These are phyloP conservation scores for Torulaspora quercuum DNA, from an alignment of 805 yeast genomes.

Conservation along the genomic window DNA sequence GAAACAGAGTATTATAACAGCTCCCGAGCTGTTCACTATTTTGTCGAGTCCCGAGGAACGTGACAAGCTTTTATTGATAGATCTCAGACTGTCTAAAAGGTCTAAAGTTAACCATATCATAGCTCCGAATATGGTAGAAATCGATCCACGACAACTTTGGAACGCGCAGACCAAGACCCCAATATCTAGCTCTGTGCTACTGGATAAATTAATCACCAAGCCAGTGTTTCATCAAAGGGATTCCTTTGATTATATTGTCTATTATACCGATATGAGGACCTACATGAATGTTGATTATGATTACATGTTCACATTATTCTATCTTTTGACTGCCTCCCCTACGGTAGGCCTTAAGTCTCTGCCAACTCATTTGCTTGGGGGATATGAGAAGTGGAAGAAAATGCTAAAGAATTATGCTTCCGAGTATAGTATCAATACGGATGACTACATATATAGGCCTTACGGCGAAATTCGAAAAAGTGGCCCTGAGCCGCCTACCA, in stretches of 20 bases:
- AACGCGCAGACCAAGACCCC: slow-evolving; percentile 28
- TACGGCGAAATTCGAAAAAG: slow-evolving; percentile 7
- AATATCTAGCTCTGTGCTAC: slow-evolving; percentile 33
- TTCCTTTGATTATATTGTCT: slow-evolving; percentile 38
- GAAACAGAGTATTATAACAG: slow-evolving; percentile 51
- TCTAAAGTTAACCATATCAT: slow-evolving; percentile 39
- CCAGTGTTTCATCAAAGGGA: slow-evolving; percentile 32
- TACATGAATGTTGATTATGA: slow-evolving; percentile 34
- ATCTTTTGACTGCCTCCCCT: slow-evolving; percentile 28
- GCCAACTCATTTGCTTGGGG: slow-evolving; percentile 42
- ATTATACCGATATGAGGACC: slow-evolving; percentile 40
- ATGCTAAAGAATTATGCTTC: slow-evolving; percentile 32
- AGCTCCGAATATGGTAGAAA: slow-evolving; percentile 38
- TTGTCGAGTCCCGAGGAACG: slow-evolving; percentile 48
- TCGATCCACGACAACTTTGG: slow-evolving; percentile 41
- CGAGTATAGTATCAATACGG: slow-evolving; percentile 25
- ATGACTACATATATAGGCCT: slow-evolving; percentile 22
- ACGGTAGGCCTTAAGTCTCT: slow-evolving; percentile 17
- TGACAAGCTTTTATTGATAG: slow-evolving; percentile 36
- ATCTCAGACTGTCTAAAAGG: slow-evolving; percentile 38
- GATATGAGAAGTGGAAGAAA: slow-evolving; percentile 44
- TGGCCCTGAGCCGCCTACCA: slow-evolving; percentile 1
- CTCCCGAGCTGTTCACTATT: slow-evolving; percentile 43
- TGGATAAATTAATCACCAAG: slow-evolving; percentile 30
- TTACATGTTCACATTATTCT: slow-evolving; percentile 34